phyloP scores from a whole-genome alignment of 345 rosid genomes.

The Carallia pectinifolia region DNA sequence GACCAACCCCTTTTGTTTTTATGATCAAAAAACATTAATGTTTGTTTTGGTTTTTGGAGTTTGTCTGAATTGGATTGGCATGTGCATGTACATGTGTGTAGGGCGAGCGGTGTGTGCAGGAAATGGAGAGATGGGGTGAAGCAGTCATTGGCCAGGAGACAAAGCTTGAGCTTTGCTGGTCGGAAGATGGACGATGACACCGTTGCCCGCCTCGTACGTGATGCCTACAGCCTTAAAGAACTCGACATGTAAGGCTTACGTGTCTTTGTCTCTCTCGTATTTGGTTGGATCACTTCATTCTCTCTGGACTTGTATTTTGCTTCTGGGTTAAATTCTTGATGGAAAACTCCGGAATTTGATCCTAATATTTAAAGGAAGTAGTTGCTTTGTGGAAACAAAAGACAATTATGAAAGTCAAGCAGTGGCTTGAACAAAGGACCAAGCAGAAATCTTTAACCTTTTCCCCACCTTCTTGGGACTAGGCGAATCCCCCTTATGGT shows the following conservation, averaged over 20 bases:
- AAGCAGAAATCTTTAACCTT: too few species aligned
- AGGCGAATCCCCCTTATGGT: too few species aligned
- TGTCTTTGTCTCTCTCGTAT: background rate
- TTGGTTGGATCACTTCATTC: background rate
- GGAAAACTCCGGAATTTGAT: too few species aligned
- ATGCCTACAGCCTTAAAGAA: conserved; percentile 76
- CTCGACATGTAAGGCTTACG: conserved; percentile 64
- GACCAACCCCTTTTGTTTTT: background rate
- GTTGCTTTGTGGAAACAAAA: too few species aligned
- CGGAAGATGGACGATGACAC: conserved; percentile 86
- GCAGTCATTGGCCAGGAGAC: conserved; percentile 66
- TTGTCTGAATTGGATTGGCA: background rate
- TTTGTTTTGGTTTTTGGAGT: background rate
- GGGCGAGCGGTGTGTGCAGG: conserved; percentile 83
- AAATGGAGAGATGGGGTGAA: conserved; percentile 89
- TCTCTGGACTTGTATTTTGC: too few species aligned
- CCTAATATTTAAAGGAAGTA: too few species aligned
- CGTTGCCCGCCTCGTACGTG: conserved; percentile 62
- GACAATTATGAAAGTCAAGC: too few species aligned
- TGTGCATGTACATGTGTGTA: conserved; percentile 12
- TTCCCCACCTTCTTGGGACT: too few species aligned
- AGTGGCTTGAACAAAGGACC: too few species aligned
- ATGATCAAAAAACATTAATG: background rate
- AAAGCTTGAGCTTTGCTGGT: conserved; percentile 69
- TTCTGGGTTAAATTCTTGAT: background rate